phyloP scores from a whole-genome alignment of 208 protist species.

The Polymyxa betae region DNA sequence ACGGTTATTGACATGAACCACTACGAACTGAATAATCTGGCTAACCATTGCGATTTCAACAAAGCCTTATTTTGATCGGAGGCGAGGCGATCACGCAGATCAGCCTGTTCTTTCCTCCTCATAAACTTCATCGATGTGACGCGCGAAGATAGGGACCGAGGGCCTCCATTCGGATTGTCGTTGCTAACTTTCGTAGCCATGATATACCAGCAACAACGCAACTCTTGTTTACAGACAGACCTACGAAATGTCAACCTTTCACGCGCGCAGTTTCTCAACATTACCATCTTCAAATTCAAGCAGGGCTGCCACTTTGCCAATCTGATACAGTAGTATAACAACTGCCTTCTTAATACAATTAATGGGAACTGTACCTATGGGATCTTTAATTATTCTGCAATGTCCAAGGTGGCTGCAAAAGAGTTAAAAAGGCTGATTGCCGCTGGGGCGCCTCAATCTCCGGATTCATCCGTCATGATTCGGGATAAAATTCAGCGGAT shows the following conservation, averaged over 20 bases:
- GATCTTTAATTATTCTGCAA: no score
- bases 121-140: background rate
- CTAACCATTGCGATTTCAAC: background rate
- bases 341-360: no score
- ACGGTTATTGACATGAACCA: background rate
- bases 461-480: background rate
- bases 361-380: no score
- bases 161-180: background rate
- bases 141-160: background rate
- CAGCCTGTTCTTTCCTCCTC: background rate
- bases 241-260: no score
- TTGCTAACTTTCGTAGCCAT: no score
- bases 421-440: background rate
- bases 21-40: background rate
- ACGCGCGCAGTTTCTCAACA: no score
- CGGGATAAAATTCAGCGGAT: slow-evolving; percentile 36
- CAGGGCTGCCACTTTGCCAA: no score
- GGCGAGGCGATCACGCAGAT: background rate
- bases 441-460: no score
- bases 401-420: background rate
- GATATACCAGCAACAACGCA: no score
- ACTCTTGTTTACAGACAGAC: no score
- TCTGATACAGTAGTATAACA: no score
- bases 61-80: background rate
- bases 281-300: no score